phyloP scores from a whole-genome alignment of 2,329 filamentous ascomycete genomes.

The Hypomyces perniciosus region DNA sequence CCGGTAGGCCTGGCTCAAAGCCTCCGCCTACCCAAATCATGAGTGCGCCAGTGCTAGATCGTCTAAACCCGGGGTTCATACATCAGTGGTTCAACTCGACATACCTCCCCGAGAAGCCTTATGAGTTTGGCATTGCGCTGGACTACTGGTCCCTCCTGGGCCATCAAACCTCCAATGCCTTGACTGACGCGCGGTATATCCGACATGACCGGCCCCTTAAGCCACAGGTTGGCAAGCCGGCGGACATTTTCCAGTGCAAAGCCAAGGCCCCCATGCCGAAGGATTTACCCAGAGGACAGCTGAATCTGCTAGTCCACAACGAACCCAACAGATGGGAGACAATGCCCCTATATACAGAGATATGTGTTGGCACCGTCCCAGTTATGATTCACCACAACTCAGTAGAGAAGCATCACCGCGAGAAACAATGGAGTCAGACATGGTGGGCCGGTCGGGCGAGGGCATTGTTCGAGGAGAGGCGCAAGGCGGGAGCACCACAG shows the following conservation, averaged over 20 bases:
- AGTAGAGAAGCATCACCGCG: constrained; percentile 16
- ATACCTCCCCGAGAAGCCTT: constrained; percentile 17
- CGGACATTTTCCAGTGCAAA: constrained; percentile 18
- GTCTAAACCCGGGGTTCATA: constrained; percentile 19
- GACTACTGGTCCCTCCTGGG: constrained; percentile 24
- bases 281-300: neutral
- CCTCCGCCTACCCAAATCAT: constrained; percentile 16
- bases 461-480: constrained; percentile 16
- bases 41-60: constrained; percentile 15
- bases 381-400: constrained; percentile 26
- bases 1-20: constrained; percentile 17
- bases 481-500: constrained; percentile 10
- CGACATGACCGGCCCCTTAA: constrained; percentile 16
- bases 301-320: constrained; percentile 6
- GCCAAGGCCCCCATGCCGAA: constrained; percentile 15
- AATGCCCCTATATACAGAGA: constrained; percentile 23
- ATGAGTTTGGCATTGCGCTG: constrained; percentile 23
- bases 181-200: constrained; percentile 20
- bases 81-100: constrained; percentile 18
- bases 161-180: constrained; percentile 21
- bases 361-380: constrained; percentile 23
- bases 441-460: constrained; percentile 21
- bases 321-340: constrained; percentile 18
- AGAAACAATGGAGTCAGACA: constrained; percentile 20
- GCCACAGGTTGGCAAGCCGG: constrained; percentile 17